A percentile compares a stretch with the other conserved stretches of the same genome.
Conservation (phyloP, 495 filamentous ascomycete species). For the Penicillium atrosanguineum region DNA sequence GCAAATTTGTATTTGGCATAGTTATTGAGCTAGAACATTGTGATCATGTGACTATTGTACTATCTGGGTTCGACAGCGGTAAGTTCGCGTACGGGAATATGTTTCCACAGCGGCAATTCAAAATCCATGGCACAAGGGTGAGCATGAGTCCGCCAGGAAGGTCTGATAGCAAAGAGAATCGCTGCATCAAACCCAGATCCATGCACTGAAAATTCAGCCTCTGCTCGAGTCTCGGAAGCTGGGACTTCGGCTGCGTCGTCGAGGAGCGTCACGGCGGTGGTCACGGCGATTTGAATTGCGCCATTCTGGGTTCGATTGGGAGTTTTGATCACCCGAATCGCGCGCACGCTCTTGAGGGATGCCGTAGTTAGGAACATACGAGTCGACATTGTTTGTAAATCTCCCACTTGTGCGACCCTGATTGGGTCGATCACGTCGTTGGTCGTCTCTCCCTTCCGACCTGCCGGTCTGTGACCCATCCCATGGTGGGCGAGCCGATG, state of each 20-base stretch:
- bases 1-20: not conserved
- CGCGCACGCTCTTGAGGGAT: conserved; percentile 23
- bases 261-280: conserved; percentile 31
- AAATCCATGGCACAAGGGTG: no score
- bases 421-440: conserved; percentile 30
- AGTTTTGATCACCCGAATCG: conserved; percentile 19
- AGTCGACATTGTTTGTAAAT: conserved; percentile 35
- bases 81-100: not conserved
- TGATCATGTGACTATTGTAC: conserved; percentile 10
- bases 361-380: conserved; percentile 40
- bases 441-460: conserved; percentile 27
- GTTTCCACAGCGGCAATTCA: not conserved
- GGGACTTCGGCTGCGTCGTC: conserved; percentile 44
- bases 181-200: not conserved
- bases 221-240: conserved; percentile 23
- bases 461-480: conserved; percentile 24
- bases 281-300: conserved; percentile 28
- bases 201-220: conserved; percentile 1
- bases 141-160: not conserved
- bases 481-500: conserved; percentile 31
- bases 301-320: conserved; percentile 21
- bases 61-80: not conserved
- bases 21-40: conserved; percentile 3
- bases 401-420: conserved; percentile 25
- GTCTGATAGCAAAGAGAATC: not conserved